Percentiles rank a stretch among this genome's conserved stretches.
Conservation (phyloP, 1,284 basidiomycete genomes). For the Apiotrichum laibachii region DNA sequence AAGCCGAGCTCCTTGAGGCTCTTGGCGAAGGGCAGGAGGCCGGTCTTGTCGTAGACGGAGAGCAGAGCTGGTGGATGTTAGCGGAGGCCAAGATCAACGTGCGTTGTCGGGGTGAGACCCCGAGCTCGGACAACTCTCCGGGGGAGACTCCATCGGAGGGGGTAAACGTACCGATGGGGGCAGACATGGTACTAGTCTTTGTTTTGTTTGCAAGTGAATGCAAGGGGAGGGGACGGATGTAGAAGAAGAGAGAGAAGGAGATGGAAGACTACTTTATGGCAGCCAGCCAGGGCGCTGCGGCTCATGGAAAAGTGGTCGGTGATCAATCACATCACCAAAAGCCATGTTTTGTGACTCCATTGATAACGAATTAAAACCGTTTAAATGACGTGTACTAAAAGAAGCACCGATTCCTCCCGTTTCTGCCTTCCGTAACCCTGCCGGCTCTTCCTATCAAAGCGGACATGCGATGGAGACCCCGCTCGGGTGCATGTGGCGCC, state of each 20-base stretch:
- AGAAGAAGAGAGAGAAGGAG: background rate
- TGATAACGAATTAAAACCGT: background rate
- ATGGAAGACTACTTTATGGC: background rate
- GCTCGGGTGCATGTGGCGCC: too few species aligned
- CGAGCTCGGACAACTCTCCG: background rate
- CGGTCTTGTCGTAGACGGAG: slow-evolving; percentile 96
- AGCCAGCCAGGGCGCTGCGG: too few species aligned
- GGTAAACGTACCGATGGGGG: slow-evolving; percentile 15
- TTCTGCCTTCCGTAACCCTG: too few species aligned
- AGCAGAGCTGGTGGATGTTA: slow-evolving; percentile 63
- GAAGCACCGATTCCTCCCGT: too few species aligned
- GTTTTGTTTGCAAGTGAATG: background rate
- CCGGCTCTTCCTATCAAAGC: too few species aligned
- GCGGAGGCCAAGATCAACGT: background rate
- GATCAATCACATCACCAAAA: too few species aligned
- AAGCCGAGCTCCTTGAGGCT: slow-evolving; percentile 78
- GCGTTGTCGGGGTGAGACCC: too few species aligned
- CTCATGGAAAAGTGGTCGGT: too few species aligned
- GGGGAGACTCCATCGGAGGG: background rate
- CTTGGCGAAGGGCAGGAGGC: slow-evolving; percentile 83
- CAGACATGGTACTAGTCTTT: slow-evolving; percentile 5
- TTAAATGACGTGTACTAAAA: too few species aligned
- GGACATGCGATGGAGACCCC: too few species aligned
- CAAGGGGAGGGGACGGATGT: background rate
- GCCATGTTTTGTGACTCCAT: too few species aligned